Conservation (phyloP, 2,329 filamentous ascomycete species). For the Diaporthe vaccinii region DNA sequence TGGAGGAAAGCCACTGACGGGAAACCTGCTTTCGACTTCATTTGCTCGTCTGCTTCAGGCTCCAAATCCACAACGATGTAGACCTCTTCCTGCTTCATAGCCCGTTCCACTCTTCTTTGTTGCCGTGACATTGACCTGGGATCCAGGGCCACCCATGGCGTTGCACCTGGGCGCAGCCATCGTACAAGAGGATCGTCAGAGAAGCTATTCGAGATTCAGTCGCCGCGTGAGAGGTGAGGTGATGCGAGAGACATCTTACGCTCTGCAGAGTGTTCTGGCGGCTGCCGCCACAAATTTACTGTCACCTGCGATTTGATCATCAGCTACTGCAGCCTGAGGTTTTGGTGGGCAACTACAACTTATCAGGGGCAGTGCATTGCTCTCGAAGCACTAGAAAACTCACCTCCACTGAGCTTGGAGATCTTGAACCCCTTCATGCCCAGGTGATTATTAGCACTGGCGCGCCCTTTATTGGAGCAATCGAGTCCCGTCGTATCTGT, state of each 20-base stretch:
- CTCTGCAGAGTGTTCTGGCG: slow-evolving; percentile 4
- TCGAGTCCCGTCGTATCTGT: neutral
- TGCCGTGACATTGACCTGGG: neutral
- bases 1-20: neutral
- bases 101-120: neutral
- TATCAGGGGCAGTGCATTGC: too few relatives aligned
- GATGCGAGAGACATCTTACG: neutral
- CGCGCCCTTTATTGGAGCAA: too few relatives aligned
- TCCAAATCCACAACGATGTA: neutral
- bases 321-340: neutral
- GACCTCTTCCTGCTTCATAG: neutral
- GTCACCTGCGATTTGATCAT: neutral
- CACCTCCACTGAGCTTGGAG: neutral
- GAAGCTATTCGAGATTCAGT: neutral
- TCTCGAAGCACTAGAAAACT: neutral
- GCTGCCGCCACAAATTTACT: neutral
- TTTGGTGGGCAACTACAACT: neutral
- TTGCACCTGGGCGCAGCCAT: slow-evolving; percentile 12
- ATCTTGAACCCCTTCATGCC: neutral
- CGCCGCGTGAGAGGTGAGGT: neutral
- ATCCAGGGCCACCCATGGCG: neutral
- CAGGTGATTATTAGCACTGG: neutral
- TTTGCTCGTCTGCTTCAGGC: neutral
- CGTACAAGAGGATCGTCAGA: neutral
- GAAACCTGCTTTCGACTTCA: neutral